Evolutionary conservation across 2,329 filamentous ascomycete genomes (phyloP), one percentile per base, ranked within the genome.

Genomic region (Colletotrichum neosansevieriae): DNA sequence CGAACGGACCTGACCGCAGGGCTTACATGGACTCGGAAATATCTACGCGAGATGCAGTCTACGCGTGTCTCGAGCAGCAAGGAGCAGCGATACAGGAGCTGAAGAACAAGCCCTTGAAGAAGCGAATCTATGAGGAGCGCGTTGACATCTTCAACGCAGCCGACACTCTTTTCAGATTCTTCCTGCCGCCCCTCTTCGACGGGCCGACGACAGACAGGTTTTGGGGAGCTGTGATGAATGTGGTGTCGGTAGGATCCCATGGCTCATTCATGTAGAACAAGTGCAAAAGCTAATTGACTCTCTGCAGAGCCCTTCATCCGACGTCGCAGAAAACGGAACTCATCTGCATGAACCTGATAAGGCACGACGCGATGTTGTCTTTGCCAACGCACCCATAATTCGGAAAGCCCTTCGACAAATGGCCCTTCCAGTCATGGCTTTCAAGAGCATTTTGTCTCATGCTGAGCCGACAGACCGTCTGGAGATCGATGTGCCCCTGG

Each of bases 91-190:
- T 69, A 7, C 32, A 66, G 12, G 50, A 58, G 6, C 15, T 32
- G 4, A 50, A 59, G 19, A 56, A 54, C 13, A 65, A 57, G n/a
- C 24, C 56, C 4, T 60, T 54, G 61, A 67, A 71, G 42, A 72
- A 76, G 7, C 71, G 76, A 59, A 68, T 74, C 29, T 76, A 80
- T 24, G 77, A 81, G 24, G 74, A 74, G 10, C 74, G 74, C 2
- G 71, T 82, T 9, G 80, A 81, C 36, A 71, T 84, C 1, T 79
- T 82, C 62, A 83, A 83, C 64, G 76, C 76, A 34, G 78, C 79
- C 2, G 79, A 83, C 40, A 67, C 74, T 2, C 38, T 84, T 1
- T 83, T 82, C 67, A 73, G 74, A 7, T 79, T 84, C 42, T 85
- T 84, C 64, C 73, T 85, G 7, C 82, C 83, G 0, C 42, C 71